Base-by-base conservation (phyloP, 768 basidiomycete species). In the Crucibulum laeve region DNA sequence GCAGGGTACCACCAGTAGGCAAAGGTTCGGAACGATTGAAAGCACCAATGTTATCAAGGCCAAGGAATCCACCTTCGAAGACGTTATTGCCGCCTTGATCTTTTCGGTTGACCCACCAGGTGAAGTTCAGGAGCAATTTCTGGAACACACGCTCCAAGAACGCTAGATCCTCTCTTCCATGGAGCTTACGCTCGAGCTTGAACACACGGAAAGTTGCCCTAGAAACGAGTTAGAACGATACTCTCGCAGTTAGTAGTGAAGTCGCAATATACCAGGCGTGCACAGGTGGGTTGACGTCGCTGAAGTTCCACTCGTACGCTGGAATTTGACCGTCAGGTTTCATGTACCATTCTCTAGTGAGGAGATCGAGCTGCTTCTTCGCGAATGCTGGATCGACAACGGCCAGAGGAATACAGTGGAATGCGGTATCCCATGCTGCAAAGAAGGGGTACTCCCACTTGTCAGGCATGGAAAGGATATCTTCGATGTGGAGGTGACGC, bases 361-460 rank as follows among this genome's bases (percentile, higher is more conserved):
- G 76, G 47, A 98, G 60, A 62, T 97, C 95, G 25, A 99, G 77
- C 61, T 99, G 96, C 61, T 95, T 94, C 73, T 99, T 99, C 18
- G 96, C 94, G 56, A 96, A 98, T 1, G 82, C 72, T 1, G 96
- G 86, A 58, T 99, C 96, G 23, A 99, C 88, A 50, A 98, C 80
- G 8, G 96, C 96, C 11, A 99, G 78, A 0, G 96, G 96, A 51
- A 99, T 92, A 56, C 95, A 97, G 59, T 99, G 96, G 74, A 99
- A 99, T n/a, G 96, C 96, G 0, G 87, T 92, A 61, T 95, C 91
- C 91, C 91, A 95, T 39, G 94, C 94, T 0, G 95, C 94, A 56
- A 99, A 98, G 76, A 96, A 98, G 0, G 96, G 96, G 61, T 98
- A 98, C 65, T 99, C 96, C 96, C 96, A 90, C 86, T 99, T 99